A percentile compares a stretch with the other conserved stretches of the same genome.
phyloP scores from a whole-genome alignment of 2,329 filamentous ascomycete genomes.

The Beauveria bassiana region DNA sequence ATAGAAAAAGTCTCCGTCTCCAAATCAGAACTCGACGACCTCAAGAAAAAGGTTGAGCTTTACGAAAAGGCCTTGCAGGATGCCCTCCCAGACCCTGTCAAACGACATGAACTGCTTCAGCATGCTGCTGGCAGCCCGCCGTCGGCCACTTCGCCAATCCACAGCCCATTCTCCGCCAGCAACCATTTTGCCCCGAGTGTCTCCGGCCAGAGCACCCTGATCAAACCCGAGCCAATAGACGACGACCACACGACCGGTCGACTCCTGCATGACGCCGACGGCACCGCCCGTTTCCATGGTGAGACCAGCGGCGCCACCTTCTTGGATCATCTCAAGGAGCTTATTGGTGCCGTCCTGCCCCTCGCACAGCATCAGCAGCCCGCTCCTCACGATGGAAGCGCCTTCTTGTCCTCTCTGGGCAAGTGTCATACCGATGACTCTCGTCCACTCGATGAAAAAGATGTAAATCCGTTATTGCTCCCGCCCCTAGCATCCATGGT shows the following conservation, averaged over 20 bases:
- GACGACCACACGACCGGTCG: slow-evolving; percentile 26
- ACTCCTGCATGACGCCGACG: slow-evolving; percentile 36
- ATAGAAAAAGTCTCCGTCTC: slow-evolving; percentile 37
- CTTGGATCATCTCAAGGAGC: slow-evolving; percentile 40
- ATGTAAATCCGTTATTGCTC: slow-evolving; percentile 32
- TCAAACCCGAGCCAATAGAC: slow-evolving; percentile 11
- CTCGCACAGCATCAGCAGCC: slow-evolving; percentile 16
- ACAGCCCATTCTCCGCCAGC: slow-evolving; percentile 13
- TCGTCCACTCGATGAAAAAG: slow-evolving; percentile 28
- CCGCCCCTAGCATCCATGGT: slow-evolving; percentile 30
- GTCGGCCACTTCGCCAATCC: slow-evolving; percentile 17
- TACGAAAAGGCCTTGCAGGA: slow-evolving; percentile 33
- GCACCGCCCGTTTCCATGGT: slow-evolving; percentile 38
- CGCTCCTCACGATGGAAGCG: slow-evolving; percentile 16
- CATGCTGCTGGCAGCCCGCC: slow-evolving; percentile 17
- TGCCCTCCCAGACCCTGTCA: slow-evolving; percentile 27
- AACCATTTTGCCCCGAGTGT: slow-evolving; percentile 3
- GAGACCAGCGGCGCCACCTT: slow-evolving; percentile 43
- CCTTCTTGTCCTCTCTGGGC: slow-evolving; percentile 35
- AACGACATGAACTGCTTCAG: slow-evolving; percentile 26
- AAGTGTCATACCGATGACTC: slow-evolving; percentile 41
- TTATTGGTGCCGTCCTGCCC: slow-evolving; percentile 34
- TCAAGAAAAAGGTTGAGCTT: slow-evolving; percentile 30
- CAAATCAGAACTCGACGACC: slow-evolving; percentile 32
- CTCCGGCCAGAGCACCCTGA: slow-evolving; percentile 11